Evolutionary conservation across 1,284 basidiomycete genomes (phyloP).

Genomic region (Fomitopsis palustris): DNA sequence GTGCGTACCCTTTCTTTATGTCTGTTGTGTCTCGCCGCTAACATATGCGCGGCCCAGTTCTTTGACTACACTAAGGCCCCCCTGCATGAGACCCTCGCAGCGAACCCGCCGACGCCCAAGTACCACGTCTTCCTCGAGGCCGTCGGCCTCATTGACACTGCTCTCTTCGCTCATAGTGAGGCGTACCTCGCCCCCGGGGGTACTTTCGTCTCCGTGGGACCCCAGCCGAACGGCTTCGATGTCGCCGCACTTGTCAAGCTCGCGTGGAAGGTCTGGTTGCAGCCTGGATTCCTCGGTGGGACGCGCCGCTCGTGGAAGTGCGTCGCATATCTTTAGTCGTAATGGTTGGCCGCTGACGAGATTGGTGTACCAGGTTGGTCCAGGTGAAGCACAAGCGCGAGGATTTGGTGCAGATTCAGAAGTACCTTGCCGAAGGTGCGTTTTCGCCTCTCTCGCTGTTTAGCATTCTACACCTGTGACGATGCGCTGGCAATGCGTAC

Average conservation of each 20-base stretch:
- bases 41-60: constrained; percentile 30
- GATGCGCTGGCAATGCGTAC: background rate
- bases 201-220: constrained; percentile 19
- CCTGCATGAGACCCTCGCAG: constrained; percentile 6
- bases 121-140: constrained; percentile 44
- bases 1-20: constrained; percentile 5
- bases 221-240: constrained; percentile 22
- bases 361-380: constrained; percentile 27
- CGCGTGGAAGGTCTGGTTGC: constrained; percentile 21
- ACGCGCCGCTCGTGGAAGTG: constrained; percentile 40
- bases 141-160: constrained; percentile 26
- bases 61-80: constrained; percentile 45
- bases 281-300: constrained; percentile 47
- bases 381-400: constrained; percentile 29
- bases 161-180: constrained; percentile 18
- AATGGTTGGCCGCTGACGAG: constrained; percentile 8
- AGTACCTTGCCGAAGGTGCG: constrained; percentile 43
- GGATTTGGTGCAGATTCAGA: constrained; percentile 31
- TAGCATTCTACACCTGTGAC: background rate
- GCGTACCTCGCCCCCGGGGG: constrained; percentile 21
- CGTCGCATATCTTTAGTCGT: background rate
- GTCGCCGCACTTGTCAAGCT: constrained; percentile 13
- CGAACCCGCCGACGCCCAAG: constrained; percentile 33
- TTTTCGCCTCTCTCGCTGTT: background rate
- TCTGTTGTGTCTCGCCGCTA: background rate